phyloP scores from a whole-genome alignment of 371 early-diverging fungal genomes.

The Funneliformis caledonium region DNA sequence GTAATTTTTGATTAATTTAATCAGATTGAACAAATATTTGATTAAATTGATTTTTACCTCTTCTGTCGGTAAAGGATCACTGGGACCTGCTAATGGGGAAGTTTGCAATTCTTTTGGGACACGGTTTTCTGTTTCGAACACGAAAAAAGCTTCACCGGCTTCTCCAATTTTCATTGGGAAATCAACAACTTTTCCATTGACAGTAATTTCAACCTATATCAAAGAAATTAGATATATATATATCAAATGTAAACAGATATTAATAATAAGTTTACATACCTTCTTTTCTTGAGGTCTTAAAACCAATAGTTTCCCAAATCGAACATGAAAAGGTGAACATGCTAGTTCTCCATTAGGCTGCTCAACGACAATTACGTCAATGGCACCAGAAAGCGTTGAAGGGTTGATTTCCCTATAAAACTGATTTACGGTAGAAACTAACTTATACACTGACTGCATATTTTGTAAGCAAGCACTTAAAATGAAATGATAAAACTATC shows the following conservation, averaged over 20 bases:
- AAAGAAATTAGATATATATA: neutral
- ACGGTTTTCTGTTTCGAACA: constrained; percentile 62
- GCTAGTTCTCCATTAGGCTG: constrained; percentile 77
- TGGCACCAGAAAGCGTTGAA: constrained; percentile 97
- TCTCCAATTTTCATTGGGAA: constrained; percentile 97
- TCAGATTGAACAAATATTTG: constrained; percentile 37
- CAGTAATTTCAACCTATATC: constrained; percentile 72
- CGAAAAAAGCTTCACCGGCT: constrained; percentile 98
- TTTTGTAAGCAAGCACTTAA: neutral
- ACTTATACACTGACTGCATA: constrained; percentile 68
- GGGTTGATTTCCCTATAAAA: constrained; percentile 98
- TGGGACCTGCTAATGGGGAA: constrained; percentile 83
- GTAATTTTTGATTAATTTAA: neutral
- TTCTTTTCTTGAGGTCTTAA: constrained; percentile 89
- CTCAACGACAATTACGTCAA: constrained; percentile 97
- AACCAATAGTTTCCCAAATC: constrained; percentile 96
- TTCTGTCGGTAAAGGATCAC: constrained; percentile 40
- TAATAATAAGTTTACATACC: constrained; percentile 46
- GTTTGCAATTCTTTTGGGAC: constrained; percentile 92
- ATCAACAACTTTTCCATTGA: constrained; percentile 84
- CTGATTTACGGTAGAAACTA: constrained; percentile 82
- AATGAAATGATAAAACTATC: neutral
- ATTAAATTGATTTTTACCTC: constrained; percentile 43
- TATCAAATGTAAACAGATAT: neutral
- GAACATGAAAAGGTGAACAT: constrained; percentile 98